These are phyloP conservation scores for Chlamydomonas schloesseri DNA, from an alignment of 139 green algal genomes.

Conservation along the genomic window DNA sequence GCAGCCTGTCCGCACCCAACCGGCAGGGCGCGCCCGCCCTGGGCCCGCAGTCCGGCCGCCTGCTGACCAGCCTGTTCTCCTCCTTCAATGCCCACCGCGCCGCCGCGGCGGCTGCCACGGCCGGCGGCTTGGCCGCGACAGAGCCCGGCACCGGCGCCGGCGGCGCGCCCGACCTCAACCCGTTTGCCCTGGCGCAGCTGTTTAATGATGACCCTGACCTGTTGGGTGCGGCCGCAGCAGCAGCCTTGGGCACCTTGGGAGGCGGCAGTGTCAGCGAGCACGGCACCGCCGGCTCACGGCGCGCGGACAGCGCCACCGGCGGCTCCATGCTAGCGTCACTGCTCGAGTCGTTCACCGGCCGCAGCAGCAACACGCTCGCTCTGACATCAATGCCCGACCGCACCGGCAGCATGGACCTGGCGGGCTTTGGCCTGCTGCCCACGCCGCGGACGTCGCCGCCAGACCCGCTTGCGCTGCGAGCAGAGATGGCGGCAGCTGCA, in stretches of 20 bases:
- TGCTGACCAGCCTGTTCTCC: background rate
- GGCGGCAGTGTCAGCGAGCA: background rate
- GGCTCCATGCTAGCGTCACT: conserved; percentile 10
- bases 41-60: background rate
- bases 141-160: too few species aligned
- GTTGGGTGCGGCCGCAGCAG: background rate
- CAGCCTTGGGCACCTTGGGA: background rate
- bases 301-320: background rate
- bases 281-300: background rate
- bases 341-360: conserved; percentile 15
- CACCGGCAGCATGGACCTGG: conserved; percentile 3
- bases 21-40: background rate
- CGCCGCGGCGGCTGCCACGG: background rate
- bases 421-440: background rate
- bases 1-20: conserved; percentile 1
- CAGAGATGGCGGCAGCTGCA: background rate
- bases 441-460: background rate
- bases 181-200: background rate
- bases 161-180: background rate
- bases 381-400: background rate
- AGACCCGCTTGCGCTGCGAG: conserved; percentile 2
- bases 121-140: background rate
- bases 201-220: background rate
- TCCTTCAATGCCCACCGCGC: background rate
- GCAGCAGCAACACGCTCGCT: background rate